Percentiles rank a stretch among this genome's conserved stretches.
Evolutionary conservation across 768 basidiomycete genomes (phyloP).

Genomic region (Astraeus odoratus): DNA sequence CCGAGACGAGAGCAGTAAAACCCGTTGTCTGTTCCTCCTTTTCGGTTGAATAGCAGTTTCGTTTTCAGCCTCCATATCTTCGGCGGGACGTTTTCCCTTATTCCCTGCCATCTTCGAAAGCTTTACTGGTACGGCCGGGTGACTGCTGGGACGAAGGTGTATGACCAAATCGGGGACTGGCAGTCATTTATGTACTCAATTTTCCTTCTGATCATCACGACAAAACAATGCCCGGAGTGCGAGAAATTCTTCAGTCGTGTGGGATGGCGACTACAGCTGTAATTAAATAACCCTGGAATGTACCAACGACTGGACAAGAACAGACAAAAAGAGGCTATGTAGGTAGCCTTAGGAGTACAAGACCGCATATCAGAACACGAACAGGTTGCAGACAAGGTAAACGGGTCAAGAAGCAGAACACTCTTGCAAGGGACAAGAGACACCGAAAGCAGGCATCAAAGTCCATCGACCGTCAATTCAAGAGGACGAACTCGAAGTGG

Average conservation of each 20-base stretch:
- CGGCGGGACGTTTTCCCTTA: constrained; percentile 59
- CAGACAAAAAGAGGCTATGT: neutral
- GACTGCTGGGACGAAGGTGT: no score
- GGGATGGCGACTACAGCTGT: neutral
- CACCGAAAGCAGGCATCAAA: neutral
- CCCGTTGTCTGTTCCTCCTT: constrained; percentile 91
- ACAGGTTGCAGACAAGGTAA: constrained; percentile 1
- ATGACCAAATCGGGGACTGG: no score
- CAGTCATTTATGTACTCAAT: no score
- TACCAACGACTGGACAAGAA: neutral
- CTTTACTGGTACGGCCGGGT: no score
- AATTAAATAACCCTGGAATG: constrained; percentile 3
- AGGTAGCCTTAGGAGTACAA: constrained; percentile 7
- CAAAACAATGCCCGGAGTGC: no score
- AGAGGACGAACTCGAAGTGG: constrained; percentile 17
- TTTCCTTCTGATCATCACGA: no score
- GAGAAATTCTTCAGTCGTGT: no score
- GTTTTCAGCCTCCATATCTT: constrained; percentile 53
- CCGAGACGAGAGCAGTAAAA: constrained; percentile 85
- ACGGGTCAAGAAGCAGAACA: neutral
- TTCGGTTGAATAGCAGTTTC: constrained; percentile 35
- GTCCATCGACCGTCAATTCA: constrained; percentile 10
- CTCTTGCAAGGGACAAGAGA: neutral
- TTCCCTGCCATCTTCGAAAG: constrained; percentile 15
- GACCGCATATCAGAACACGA: constrained; percentile 7